These are phyloP conservation scores for Grosmannia serpens DNA, from an alignment of 2,329 filamentous ascomycete species.

Conservation along the genomic window DNA sequence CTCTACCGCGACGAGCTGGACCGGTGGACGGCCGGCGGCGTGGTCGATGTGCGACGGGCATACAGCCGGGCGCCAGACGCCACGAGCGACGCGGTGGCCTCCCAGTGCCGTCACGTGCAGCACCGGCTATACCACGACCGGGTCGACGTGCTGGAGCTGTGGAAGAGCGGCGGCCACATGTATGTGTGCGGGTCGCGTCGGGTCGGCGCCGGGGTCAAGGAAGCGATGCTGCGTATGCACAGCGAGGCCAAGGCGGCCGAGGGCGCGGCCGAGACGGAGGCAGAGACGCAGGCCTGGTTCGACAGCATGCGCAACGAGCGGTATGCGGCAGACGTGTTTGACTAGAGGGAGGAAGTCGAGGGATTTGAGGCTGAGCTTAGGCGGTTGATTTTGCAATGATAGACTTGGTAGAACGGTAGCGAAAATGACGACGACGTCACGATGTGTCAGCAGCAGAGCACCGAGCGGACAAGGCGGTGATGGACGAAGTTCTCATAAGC, in stretches of 20 bases:
- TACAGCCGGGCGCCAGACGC: conserved; percentile 32
- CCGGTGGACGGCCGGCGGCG: conserved; percentile 47
- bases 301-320: conserved; percentile 39
- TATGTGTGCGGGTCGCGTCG: conserved; percentile 48
- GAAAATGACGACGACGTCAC: not conserved
- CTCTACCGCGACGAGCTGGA: conserved; percentile 49
- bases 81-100: conserved; percentile 28
- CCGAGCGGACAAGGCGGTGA: not conserved
- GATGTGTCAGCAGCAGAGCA: not conserved
- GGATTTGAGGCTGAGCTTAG: not conserved
- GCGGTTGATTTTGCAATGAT: not conserved
- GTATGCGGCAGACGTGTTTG: conserved; percentile 51
- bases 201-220: conserved; percentile 29
- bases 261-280: conserved; percentile 19
- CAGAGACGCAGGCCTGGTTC: conserved; percentile 34
- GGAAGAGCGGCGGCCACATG: conserved; percentile 32
- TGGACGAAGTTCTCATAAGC: conserved; percentile 2
- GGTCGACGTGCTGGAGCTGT: conserved; percentile 20
- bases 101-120: conserved; percentile 27
- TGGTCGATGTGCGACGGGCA: conserved; percentile 48
- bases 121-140: conserved; percentile 34
- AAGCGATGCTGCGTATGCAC: conserved; percentile 22
- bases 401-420: not conserved
- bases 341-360: conserved; percentile 20
- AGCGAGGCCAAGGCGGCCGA: conserved; percentile 20